A percentile compares a stretch with the other conserved stretches of the same genome.
These are phyloP conservation scores for Penicillium griseofulvum DNA, from an alignment of 2,329 filamentous ascomycete species.

Conservation along the genomic window DNA sequence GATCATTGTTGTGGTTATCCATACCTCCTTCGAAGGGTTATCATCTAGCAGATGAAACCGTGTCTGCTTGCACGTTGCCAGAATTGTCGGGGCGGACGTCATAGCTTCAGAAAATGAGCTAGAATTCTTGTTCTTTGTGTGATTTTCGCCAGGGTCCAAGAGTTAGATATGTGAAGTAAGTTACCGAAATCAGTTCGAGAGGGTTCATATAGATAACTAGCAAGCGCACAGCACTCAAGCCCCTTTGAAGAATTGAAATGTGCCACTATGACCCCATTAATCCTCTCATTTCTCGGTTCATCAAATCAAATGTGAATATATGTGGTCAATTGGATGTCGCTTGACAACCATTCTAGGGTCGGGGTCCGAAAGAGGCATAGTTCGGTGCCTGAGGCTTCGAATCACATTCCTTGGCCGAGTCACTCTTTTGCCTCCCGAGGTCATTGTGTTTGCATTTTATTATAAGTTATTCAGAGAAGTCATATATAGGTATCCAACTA, in stretches of 20 bases:
- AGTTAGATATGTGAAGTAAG: neutral
- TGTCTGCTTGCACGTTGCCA: conserved; percentile 66
- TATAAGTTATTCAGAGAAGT: neutral
- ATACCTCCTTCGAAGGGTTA: conserved; percentile 55
- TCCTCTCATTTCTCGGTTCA: neutral
- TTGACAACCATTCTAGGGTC: neutral
- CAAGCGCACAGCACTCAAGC: neutral
- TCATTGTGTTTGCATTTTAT: neutral
- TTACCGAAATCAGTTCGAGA: neutral
- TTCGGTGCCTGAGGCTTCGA: conserved; percentile 11
- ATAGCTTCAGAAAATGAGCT: neutral
- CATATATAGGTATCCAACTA: no score
- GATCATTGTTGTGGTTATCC: neutral
- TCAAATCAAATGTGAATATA: neutral
- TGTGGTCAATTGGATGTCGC: neutral
- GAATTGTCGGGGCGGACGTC: conserved; percentile 37
- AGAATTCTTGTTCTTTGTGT: neutral
- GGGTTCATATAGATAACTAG: neutral
- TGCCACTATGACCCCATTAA: neutral
- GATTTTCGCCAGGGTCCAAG: neutral
- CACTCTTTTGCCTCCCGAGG: neutral
- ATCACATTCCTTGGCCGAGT: neutral
- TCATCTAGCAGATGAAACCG: conserved; percentile 61
- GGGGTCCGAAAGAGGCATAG: conserved; percentile 26
- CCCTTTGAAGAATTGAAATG: neutral